Evolutionary conservation across 345 rosid genomes (phyloP).

Genomic region (Acer saccharum): DNA sequence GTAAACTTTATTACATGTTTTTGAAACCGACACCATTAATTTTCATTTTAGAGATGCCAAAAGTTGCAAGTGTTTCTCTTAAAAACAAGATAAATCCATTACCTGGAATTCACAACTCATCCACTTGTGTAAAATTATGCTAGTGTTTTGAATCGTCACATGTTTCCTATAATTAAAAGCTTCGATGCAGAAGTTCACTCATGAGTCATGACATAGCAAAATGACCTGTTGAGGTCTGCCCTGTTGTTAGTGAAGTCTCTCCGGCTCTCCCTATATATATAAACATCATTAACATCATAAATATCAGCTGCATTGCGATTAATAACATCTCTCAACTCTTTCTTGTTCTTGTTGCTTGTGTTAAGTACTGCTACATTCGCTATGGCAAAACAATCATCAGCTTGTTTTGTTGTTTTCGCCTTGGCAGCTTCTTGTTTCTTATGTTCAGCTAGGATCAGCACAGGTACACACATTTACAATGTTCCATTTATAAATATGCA

Average conservation of each 20-base stretch:
- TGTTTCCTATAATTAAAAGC: no score
- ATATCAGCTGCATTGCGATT: not conserved
- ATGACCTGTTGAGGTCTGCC: not conserved
- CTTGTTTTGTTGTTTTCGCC: not conserved
- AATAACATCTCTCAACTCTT: not conserved
- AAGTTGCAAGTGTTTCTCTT: slow-evolving; percentile 1
- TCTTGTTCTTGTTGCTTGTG: not conserved
- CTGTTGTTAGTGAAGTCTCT: not conserved
- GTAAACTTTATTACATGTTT: not conserved
- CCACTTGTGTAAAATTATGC: not conserved
- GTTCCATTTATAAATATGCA: not conserved
- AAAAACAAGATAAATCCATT: not conserved
- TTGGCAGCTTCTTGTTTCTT: not conserved
- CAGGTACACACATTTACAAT: not conserved
- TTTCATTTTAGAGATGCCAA: not conserved
- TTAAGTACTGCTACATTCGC: not conserved
- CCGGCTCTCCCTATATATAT: not conserved
- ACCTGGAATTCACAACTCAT: not conserved
- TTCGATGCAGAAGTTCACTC: no score
- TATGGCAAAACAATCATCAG: slow-evolving; percentile 4
- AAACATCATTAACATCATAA: not conserved
- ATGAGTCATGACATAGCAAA: no score
- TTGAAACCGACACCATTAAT: not conserved
- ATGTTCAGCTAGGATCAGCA: slow-evolving; percentile 5
- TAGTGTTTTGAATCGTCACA: no score